Conservation (phyloP, 2,329 filamentous ascomycete genomes). For the Nectriaceae sp. region DNA sequence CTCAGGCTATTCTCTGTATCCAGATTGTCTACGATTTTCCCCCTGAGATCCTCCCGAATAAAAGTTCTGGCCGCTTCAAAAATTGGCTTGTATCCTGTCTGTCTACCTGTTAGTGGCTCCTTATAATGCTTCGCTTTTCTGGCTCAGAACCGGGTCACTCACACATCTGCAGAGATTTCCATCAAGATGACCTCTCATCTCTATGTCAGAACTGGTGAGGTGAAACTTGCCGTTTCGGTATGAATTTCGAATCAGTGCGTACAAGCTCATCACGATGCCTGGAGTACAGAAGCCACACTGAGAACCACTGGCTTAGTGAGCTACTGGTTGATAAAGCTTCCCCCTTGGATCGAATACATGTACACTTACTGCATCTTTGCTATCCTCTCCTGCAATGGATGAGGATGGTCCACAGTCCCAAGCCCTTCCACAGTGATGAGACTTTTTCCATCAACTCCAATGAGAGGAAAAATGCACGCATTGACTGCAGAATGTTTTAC, state of each 20-base stretch:
- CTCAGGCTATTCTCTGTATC: too few relatives aligned
- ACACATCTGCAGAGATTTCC: conserved; percentile 83
- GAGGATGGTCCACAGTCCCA: conserved; percentile 76
- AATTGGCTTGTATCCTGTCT: too few relatives aligned
- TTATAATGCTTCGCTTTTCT: too few relatives aligned
- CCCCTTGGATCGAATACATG: background rate
- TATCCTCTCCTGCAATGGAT: conserved; percentile 82
- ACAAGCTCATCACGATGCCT: conserved; percentile 91
- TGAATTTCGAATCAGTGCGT: conserved; percentile 78
- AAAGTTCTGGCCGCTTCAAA: too few relatives aligned
- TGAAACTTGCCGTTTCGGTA: conserved; percentile 40
- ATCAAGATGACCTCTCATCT: conserved; percentile 88
- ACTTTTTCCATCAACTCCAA: conserved; percentile 89
- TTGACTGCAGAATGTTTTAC: conserved; percentile 92
- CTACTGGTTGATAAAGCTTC: too few relatives aligned
- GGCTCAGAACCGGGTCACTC: too few relatives aligned
- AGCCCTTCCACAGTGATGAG: conserved; percentile 93
- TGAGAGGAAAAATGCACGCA: conserved; percentile 84
- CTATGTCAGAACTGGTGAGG: conserved; percentile 69
- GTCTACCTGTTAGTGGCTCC: background rate
- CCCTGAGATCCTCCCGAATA: too few relatives aligned
- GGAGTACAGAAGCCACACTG: conserved; percentile 89
- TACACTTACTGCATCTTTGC: conserved; percentile 71
- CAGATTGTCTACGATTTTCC: too few relatives aligned
- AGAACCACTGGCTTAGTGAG: conserved; percentile 54